Percentiles rank a stretch among this genome's conserved stretches.
phyloP scores from a whole-genome alignment of 1,139 yeast species.

The Geotrichum australiense region DNA sequence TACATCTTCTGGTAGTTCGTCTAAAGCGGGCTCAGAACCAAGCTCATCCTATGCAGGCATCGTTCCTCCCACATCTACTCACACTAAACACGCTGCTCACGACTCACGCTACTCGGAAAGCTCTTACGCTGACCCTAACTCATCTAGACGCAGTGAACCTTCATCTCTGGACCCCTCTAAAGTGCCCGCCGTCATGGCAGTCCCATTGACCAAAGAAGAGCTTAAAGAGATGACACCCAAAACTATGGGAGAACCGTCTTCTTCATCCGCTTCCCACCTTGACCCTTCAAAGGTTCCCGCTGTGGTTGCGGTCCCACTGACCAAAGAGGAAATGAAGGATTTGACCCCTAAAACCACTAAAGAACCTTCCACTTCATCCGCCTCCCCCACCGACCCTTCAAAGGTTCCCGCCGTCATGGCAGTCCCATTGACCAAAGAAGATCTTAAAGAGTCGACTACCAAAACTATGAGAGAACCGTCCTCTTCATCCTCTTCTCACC shows the following conservation, averaged over 20 bases:
- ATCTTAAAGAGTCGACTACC: slow-evolving; percentile 6
- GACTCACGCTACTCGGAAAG: neutral
- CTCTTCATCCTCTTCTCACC: no score
- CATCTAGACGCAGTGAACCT: neutral
- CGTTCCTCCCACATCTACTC: no score
- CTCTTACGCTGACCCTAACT: neutral
- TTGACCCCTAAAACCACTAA: no score
- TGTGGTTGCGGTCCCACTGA: no score
- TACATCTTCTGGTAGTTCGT: no score
- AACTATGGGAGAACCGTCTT: neutral
- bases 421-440: slow-evolving; percentile 11
- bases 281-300: no score
- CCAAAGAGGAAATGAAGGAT: no score
- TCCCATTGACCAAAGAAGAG: neutral
- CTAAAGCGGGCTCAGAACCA: no score
- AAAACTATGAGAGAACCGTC: no score
- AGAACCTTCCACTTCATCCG: no score
- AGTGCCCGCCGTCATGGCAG: neutral
- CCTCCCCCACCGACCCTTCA: no score
- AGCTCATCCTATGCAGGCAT: no score
- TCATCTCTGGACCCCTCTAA: neutral
- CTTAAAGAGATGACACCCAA: neutral
- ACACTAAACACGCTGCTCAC: neutral
- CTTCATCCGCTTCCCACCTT: neutral
- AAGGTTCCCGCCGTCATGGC: slow-evolving; percentile 14